Evolutionary conservation across 345 rosid genomes (phyloP).

Genomic region (Populus ilicifolia): DNA sequence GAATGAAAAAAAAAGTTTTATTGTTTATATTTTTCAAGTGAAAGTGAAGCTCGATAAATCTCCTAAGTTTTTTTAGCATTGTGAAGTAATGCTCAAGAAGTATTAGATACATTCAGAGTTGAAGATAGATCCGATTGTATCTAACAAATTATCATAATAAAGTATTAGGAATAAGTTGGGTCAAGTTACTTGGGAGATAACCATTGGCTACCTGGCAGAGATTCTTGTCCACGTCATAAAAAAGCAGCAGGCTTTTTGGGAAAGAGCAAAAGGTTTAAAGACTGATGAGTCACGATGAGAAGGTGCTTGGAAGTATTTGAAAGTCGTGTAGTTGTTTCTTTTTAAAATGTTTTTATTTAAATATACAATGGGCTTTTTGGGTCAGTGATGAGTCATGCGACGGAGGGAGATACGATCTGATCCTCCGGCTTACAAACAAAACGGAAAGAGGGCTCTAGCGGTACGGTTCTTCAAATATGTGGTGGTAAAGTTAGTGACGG

Average conservation of each 20-base stretch:
- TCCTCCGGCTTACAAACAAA: not conserved
- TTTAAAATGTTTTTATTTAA: no score
- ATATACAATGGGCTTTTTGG: not conserved
- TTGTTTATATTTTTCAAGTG: no score
- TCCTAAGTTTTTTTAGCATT: no score
- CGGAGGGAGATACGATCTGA: not conserved
- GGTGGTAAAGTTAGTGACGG: not conserved
- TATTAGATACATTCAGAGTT: no score
- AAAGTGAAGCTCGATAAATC: no score
- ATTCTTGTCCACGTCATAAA: conserved; percentile 24
- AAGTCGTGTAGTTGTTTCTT: no score
- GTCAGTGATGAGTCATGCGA: conserved; percentile 14
- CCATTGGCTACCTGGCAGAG: not conserved
- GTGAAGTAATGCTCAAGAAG: no score
- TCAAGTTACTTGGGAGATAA: conserved; percentile 13
- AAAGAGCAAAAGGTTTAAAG: not conserved
- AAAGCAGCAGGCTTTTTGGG: conserved; percentile 7
- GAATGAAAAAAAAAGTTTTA: no score
- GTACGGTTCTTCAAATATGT: not conserved
- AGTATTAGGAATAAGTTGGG: no score
- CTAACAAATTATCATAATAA: no score
- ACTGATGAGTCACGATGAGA: conserved; percentile 13
- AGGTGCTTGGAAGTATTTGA: no score
- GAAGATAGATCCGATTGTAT: no score
- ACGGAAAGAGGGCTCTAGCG: not conserved